Base-by-base conservation (phyloP, 148 eudicot species). In the Chenopodium formosanum region DNA sequence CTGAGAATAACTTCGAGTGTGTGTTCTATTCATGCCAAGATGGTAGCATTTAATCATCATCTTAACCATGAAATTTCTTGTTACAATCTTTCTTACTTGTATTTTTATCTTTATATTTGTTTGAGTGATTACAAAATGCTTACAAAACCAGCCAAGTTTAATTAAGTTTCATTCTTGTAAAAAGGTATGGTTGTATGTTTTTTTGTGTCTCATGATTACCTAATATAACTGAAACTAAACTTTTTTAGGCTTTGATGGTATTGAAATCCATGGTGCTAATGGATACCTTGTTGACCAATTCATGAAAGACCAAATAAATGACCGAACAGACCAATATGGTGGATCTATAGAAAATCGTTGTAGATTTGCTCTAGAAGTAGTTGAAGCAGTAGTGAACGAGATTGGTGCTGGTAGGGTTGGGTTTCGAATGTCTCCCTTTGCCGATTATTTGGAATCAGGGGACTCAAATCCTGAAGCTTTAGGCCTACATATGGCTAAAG, bases 241-340 rank as follows among this genome's bases (percentile, higher is more conserved):
- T 34, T 20, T 76, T 64, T 34, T 37, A 86, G 87, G 88, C 17
- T 88, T 88, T 77, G 88, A 88, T 79, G 90, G 90, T 1, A 83
- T 88, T 19, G 88, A 86, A 85, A 86, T 88, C 65, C 90, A 88
- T 37, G 90, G 90, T n/a, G 90, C 88, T 67, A 80, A 86, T n/a
- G 85, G 88, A 66, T 88, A 86, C 80, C 76, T 88, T 25, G 80
- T 84, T 20, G 90, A 86, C 14, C 88, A 86, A 66, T 88, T 86
- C 63, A 17, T 88, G 74, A 88, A 88, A 75, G 90, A 86, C 17
- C 32, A 83, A 56, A 87, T 86, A 53, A 88, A 88, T 70, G 87
- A 86, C 74, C 80, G 88, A 63, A 82, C 80, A 17, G 90, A 84
- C 76, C 34, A 84, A 29, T 86, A 86, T 23, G 90, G 88, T 53